phyloP scores from a whole-genome alignment of 176 grass and related monocot genomes.

The Canna indica region DNA sequence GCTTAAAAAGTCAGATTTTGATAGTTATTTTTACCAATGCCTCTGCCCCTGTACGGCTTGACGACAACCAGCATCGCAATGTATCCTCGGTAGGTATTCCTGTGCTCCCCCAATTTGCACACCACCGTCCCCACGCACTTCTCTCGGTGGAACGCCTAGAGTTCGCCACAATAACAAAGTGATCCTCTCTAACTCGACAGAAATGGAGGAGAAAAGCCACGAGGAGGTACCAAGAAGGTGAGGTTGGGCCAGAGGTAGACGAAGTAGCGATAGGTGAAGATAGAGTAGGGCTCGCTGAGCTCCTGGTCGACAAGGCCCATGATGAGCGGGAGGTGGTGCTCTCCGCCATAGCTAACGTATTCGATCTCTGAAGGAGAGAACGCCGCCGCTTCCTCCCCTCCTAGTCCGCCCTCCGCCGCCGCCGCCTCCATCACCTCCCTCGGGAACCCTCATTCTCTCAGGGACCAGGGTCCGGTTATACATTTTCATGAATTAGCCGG shows the following conservation, averaged over 20 bases:
- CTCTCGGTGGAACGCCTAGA: constrained; percentile 38
- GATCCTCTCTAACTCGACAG: constrained; percentile 3
- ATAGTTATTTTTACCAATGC: constrained; percentile 59
- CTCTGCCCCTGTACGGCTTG: constrained; percentile 79
- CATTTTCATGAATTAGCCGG: no score
- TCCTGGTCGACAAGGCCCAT: constrained; percentile 91
- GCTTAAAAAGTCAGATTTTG: background rate
- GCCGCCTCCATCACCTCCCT: constrained; percentile 22
- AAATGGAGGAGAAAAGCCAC: background rate
- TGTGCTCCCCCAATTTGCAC: constrained; percentile 91
- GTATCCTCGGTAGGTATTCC: constrained; percentile 63
- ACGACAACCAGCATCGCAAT: constrained; percentile 95
- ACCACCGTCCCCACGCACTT: constrained; percentile 95
- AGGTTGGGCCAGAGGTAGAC: constrained; percentile 95
- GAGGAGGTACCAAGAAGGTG: constrained; percentile 57
- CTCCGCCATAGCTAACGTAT: constrained; percentile 85
- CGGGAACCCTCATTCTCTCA: background rate
- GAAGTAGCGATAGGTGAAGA: constrained; percentile 99
- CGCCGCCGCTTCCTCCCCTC: background rate
- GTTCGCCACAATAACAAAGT: constrained; percentile 3
- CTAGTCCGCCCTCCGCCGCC: background rate
- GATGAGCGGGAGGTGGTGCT: constrained; percentile 84
- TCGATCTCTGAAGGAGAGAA: constrained; percentile 28
- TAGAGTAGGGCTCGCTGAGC: constrained; percentile 98
- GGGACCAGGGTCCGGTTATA: no score